phyloP scores from a whole-genome alignment of 306 rosid species.

The Prunus davidiana region DNA sequence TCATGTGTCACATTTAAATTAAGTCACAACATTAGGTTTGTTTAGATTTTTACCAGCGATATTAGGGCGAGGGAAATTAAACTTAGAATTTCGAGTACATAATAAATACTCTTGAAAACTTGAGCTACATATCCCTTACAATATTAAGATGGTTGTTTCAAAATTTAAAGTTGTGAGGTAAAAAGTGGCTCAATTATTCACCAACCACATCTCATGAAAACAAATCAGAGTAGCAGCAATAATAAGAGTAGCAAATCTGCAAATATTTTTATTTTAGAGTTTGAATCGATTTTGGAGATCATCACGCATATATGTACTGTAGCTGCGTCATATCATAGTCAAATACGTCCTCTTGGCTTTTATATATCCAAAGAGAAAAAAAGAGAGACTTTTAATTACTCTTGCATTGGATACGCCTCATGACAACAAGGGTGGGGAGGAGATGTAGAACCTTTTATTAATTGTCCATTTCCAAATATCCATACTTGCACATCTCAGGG shows the following conservation, averaged over 20 bases:
- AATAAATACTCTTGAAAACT: no score
- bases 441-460: background rate
- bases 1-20: background rate
- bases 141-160: background rate
- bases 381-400: background rate
- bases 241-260: background rate
- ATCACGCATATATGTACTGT: background rate
- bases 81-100: accelerated
- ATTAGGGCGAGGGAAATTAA: accelerated
- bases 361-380: no score
- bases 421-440: background rate
- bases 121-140: no score
- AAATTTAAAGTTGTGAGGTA: background rate
- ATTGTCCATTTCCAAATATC: background rate
- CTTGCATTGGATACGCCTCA: background rate
- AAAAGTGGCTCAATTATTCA: background rate
- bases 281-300: background rate
- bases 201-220: background rate
- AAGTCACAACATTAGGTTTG: background rate
- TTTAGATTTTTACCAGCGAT: no score
- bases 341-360: constrained; percentile 19
- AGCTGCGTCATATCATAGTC: constrained; percentile 7
- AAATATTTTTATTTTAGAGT: background rate
- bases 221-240: background rate
- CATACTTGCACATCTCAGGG: background rate